Percentiles rank a stretch among this genome's conserved stretches.
Conservation (phyloP, 192 early-diverging fungal genomes). For the Entrophospora sp. region DNA sequence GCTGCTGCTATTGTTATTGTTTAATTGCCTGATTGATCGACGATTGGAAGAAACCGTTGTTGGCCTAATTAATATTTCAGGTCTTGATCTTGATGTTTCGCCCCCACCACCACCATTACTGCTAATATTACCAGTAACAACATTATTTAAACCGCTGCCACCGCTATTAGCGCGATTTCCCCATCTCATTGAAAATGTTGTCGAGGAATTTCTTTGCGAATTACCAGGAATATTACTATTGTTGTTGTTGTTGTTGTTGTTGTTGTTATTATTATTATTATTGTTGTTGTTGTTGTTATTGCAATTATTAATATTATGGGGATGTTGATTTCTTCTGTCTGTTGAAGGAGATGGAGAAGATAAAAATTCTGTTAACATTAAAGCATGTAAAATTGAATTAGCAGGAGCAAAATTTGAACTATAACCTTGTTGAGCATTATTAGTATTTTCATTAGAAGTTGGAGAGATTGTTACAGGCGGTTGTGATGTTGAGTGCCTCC, state of each 20-base stretch:
- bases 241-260: neutral
- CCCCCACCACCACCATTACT: no score
- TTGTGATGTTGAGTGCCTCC: no score
- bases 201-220: no score
- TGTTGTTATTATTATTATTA: neutral
- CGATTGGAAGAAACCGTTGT: neutral
- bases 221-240: neutral
- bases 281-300: no score
- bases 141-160: no score
- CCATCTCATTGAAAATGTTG: no score
- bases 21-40: neutral
- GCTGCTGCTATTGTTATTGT: neutral
- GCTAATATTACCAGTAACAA: no score
- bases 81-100: no score
- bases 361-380: neutral
- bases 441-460: no score
- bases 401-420: neutral
- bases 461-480: no score
- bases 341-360: neutral
- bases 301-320: no score
- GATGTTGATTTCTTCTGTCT: neutral
- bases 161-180: no score
- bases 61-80: neutral
- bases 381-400: neutral
- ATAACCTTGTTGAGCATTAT: conserved; percentile 6